Evolutionary conservation across 495 filamentous ascomycete genomes (phyloP).

Genomic region (Xylaria cubensis): DNA sequence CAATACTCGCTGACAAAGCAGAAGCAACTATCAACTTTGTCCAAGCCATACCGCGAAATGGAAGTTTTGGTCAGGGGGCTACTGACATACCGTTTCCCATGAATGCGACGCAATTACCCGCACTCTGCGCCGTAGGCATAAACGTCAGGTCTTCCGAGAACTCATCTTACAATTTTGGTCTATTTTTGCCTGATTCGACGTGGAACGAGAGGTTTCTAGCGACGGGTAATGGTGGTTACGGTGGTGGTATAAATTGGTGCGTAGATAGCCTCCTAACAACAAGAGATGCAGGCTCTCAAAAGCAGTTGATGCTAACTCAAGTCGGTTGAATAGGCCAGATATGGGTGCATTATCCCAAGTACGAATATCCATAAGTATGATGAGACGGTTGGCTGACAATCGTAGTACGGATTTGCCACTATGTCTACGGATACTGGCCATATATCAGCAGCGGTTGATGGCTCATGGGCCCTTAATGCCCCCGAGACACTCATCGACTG

Average conservation of each 20-base stretch:
- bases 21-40: conserved; percentile 39
- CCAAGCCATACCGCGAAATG: conserved; percentile 37
- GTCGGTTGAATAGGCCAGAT: conserved; percentile 28
- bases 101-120: conserved; percentile 50
- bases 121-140: conserved; percentile 54
- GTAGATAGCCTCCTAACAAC: neutral
- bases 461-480: conserved; percentile 55
- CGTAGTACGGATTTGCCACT: conserved; percentile 58
- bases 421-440: conserved; percentile 65
- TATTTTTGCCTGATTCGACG: conserved; percentile 53
- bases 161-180: conserved; percentile 56
- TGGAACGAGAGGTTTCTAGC: conserved; percentile 60
- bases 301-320: neutral
- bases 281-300: neutral
- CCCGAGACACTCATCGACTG: conserved; percentile 51
- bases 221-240: conserved; percentile 64
- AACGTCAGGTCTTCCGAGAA: conserved; percentile 52
- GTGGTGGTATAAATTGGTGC: conserved; percentile 55
- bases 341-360: conserved; percentile 36
- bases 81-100: conserved; percentile 47
- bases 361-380: neutral
- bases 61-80: conserved; percentile 41
- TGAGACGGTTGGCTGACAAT: neutral
- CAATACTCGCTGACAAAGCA: conserved; percentile 28
- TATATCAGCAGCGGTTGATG: conserved; percentile 45